A percentile compares a stretch with the other conserved stretches of the same genome.
Conservation (phyloP, 2,329 filamentous ascomycete species). For the Sphaerulina musiva region DNA sequence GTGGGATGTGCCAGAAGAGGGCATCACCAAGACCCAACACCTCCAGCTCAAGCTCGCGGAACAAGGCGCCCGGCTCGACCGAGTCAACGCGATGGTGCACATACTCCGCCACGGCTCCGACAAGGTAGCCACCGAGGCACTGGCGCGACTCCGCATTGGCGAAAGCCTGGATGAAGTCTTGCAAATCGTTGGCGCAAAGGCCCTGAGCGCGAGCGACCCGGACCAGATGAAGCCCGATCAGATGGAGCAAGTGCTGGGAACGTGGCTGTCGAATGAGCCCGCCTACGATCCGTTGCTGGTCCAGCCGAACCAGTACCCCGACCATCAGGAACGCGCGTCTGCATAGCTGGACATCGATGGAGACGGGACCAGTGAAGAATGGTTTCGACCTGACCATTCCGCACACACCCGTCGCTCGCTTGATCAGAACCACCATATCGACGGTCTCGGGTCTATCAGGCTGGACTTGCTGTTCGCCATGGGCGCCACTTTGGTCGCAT, state of each 20-base stretch:
- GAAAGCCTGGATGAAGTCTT: conserved; percentile 13
- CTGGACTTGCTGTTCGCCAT: no score
- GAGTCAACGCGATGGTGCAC: conserved; percentile 13
- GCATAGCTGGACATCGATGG: background rate
- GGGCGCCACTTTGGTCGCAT: no score
- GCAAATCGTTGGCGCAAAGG: background rate
- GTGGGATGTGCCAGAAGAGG: conserved; percentile 20
- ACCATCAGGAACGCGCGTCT: background rate
- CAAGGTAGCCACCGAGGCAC: conserved; percentile 17
- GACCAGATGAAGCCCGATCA: background rate
- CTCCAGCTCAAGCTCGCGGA: conserved; percentile 17
- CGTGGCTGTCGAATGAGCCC: background rate
- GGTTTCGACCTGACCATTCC: background rate
- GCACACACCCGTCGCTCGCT: background rate
- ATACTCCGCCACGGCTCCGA: conserved; percentile 20
- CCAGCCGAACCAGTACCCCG: background rate
- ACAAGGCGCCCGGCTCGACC: conserved; percentile 13
- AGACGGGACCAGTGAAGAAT: background rate
- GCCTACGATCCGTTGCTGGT: background rate
- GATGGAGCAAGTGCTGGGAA: background rate
- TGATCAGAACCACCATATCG: no score
- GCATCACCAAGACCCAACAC: conserved; percentile 23
- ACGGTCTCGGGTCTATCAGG: no score
- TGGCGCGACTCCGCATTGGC: conserved; percentile 23
- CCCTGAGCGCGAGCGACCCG: background rate